Base-by-base conservation (phyloP, 192 early-diverging fungal genomes). In the Coemansia sp. region DNA sequence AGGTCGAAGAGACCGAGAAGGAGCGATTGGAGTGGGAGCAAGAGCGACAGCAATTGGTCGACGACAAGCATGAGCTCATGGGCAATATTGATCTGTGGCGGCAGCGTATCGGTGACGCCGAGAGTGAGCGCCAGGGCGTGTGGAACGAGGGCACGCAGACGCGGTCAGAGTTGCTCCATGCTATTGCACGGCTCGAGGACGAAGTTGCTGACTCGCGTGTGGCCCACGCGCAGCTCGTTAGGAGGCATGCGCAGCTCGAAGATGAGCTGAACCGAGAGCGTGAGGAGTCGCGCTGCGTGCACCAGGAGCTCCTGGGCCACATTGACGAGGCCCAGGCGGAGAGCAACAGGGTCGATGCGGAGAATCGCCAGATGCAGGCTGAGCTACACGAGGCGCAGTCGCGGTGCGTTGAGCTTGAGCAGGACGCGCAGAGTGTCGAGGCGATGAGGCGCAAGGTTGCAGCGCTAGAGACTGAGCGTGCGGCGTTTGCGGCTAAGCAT, bases 111-210 rank as follows among this genome's bases (percentile, higher is more conserved):
- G 80, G 69, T 4, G 75, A 73, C 8, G 64, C 58, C 37, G 80
- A 82, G 65, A 64, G 34, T 20, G 74, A 82, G 47, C 80, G 75
- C 16, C 67, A 76, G 47, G 80, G 80, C 10, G 62, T 49, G 38
- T 76, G 75, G 80, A 73, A 45, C 2, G 80, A 76, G 11, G 80
- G 71, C 32, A 41, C 39, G 27, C 70, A 82, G 74, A 58, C 64
- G 22, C 75, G 75, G 7, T 71, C 69, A 38, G 49, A 74, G 75
- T 71, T 82, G 20, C 55, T 82, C 10, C 44, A 55, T 3, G 43
- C 70, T 3, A 76, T 82, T 58, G 68, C 40, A 2, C 59, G 45
- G 15, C 67, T 76, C 2, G 80, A 82, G 53, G 69, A 73, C 41
- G 64, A 73, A 18, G 68, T 70, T 15, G 35, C 37, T 30, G 67